These are phyloP conservation scores for Rhododendron kiyosumense DNA, from an alignment of 148 eudicot species.

Conservation along the genomic window DNA sequence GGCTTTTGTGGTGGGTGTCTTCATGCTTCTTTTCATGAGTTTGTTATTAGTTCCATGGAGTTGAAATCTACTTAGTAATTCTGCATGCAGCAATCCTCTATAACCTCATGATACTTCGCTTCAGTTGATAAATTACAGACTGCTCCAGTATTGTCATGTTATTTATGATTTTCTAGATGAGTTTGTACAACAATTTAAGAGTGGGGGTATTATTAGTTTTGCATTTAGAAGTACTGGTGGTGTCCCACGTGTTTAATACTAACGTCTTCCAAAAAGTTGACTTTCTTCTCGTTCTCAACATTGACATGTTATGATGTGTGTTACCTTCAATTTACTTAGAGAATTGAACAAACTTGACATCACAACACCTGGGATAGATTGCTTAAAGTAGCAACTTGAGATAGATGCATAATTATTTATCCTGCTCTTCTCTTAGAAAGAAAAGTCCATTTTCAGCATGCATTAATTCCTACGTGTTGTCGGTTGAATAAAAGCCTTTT, in stretches of 20 bases:
- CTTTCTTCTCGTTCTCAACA: neutral
- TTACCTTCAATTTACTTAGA: neutral
- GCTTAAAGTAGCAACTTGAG: neutral
- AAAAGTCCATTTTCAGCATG: neutral
- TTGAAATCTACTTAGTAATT: neutral
- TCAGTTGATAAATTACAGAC: neutral
- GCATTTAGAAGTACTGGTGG: neutral
- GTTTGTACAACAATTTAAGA: neutral
- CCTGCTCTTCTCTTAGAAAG: neutral
- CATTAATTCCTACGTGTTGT: neutral
- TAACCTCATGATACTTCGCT: neutral
- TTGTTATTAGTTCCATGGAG: neutral
- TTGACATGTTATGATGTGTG: neutral
- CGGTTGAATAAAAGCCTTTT: neutral
- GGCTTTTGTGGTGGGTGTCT: neutral
- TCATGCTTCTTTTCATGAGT: neutral
- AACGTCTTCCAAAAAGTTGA: neutral
- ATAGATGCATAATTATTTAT: neutral
- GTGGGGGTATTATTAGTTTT: neutral
- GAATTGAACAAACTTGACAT: neutral
- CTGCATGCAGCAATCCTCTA: neutral
- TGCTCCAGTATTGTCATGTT: neutral
- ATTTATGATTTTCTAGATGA: neutral
- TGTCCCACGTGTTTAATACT: neutral
- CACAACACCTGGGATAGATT: neutral